Evolutionary conservation across 192 early-diverging fungal species (phyloP).

Genomic region (Entomortierella lignicola): DNA sequence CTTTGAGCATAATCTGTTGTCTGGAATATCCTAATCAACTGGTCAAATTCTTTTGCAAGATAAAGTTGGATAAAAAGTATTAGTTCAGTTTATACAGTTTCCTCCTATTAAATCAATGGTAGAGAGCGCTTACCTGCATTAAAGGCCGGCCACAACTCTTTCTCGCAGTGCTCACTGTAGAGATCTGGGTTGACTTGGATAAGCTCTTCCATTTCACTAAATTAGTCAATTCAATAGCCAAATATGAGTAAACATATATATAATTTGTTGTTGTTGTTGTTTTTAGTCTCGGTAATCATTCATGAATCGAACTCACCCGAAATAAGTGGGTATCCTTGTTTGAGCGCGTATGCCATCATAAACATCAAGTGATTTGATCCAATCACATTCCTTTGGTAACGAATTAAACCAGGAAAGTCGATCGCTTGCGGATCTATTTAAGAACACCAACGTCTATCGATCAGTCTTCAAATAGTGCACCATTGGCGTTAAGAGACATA

Average conservation of each 20-base stretch:
- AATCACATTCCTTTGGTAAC: constrained; percentile 15
- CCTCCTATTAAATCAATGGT: too few relatives aligned
- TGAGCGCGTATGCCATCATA: constrained; percentile 19
- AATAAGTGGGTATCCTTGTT: constrained; percentile 9
- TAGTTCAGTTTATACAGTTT: too few relatives aligned
- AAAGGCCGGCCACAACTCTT: not conserved
- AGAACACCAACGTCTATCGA: not conserved
- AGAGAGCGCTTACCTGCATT: constrained; percentile 1
- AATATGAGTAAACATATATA: not conserved
- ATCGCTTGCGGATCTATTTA: constrained; percentile 1
- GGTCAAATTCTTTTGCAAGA: not conserved
- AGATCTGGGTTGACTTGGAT: constrained; percentile 45
- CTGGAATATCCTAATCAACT: not conserved
- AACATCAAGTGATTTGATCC: constrained; percentile 18
- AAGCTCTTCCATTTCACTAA: constrained; percentile 46
- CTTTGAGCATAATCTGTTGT: constrained; percentile 2
- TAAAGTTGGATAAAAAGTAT: not conserved
- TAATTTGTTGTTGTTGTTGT: too few relatives aligned
- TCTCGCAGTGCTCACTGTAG: constrained; percentile 16
- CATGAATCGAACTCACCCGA: constrained; percentile 8
- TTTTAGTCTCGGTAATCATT: not conserved
- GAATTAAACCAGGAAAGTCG: constrained; percentile 17
- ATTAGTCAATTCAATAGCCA: not conserved
- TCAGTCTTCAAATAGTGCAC: not conserved
- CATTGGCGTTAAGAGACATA: not conserved